Base-by-base conservation (phyloP, 2,329 filamentous ascomycete genomes). In the Periconia digitata region DNA sequence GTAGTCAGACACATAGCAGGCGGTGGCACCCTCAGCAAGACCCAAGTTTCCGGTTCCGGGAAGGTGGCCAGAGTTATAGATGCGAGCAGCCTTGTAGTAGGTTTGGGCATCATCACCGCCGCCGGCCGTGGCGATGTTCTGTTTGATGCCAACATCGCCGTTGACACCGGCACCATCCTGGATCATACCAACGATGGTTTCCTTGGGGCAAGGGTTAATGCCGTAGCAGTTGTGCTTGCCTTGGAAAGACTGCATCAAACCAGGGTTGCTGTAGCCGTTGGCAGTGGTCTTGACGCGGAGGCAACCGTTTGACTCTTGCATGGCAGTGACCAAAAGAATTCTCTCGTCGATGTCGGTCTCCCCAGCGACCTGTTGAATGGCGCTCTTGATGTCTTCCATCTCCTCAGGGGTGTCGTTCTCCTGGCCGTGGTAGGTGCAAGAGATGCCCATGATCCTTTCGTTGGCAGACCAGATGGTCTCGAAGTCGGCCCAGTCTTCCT, bases 1-100 rank as follows among this genome's bases (percentile, higher is more conserved):
- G 53, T 81, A 67, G 52, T 82, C 79, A 16, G 67, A 72, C 8
- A 73, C 69, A 59, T 82, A 82, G 67, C 77, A 80, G 51, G 73
- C 71, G 16, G 77, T 79, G 29, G 60, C 57, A 49, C 74, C 74
- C 45, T 70, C 65, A n/a, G n/a, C n/a, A n/a, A n/a, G n/a, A 35
- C 72, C 67, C 6, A 75, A 60, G 52, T 76, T 69, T 32, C 62
- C 65, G 40, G 55, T 66, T 8, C 51, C 51, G 34, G 63, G 62
- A 42, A 75, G 56, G 18, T 61, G 64, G 15, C 78, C 78, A n/a
- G 74, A 75, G 60, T 81, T 80, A 67, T 80, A 80, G 29, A 74
- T 71, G 27, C 77, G 67, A n/a, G 76, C 74, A 0, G 74, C 76
- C 41, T 66, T 71, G 60, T 79, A 80, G 63, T 70, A 79, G 39